These are phyloP conservation scores for Halophytophthora batemanensis DNA, from an alignment of 352 stramenopile species.

Conservation along the genomic window DNA sequence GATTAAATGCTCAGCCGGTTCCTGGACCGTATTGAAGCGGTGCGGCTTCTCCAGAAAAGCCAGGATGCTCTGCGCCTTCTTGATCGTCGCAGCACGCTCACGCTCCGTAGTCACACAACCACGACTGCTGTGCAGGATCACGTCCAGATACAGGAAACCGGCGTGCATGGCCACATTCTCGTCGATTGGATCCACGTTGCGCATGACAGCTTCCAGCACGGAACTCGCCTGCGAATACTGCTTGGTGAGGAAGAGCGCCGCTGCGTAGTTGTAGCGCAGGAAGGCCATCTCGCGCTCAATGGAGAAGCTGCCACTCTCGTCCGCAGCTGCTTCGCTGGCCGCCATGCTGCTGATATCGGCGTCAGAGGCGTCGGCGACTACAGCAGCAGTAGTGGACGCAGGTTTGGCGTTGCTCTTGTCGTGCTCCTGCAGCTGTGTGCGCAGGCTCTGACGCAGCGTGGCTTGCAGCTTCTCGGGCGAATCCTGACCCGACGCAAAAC, in stretches of 20 bases:
- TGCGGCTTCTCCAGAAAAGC: constrained; percentile 90
- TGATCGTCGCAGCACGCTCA: constrained; percentile 59
- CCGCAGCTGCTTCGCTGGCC: constrained; percentile 15
- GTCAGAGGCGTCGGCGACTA: constrained; percentile 5
- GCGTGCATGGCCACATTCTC: constrained; percentile 92
- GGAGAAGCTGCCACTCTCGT: constrained; percentile 35
- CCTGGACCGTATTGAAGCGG: constrained; percentile 78
- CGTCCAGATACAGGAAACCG: constrained; percentile 91
- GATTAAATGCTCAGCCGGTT: constrained; percentile 36
- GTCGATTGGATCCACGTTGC: constrained; percentile 89
- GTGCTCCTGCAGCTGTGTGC: constrained; percentile 59
- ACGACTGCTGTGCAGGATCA: constrained; percentile 87
- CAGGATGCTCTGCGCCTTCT: constrained; percentile 86
- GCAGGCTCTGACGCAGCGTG: constrained; percentile 64
- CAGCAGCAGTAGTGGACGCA: background rate
- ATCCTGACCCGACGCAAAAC: constrained; percentile 62
- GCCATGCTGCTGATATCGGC: background rate
- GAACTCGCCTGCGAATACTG: constrained; percentile 87
- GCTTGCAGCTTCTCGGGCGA: constrained; percentile 69
- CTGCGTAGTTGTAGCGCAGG: constrained; percentile 90
- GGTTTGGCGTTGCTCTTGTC: constrained; percentile 24
- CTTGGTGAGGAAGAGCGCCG: constrained; percentile 85
- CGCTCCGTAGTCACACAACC: constrained; percentile 80
- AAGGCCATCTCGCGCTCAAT: constrained; percentile 85
- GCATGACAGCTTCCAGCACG: constrained; percentile 84